These are phyloP conservation scores for Ophiostoma perfectum DNA, from an alignment of 2,329 filamentous ascomycete species.

Conservation along the genomic window DNA sequence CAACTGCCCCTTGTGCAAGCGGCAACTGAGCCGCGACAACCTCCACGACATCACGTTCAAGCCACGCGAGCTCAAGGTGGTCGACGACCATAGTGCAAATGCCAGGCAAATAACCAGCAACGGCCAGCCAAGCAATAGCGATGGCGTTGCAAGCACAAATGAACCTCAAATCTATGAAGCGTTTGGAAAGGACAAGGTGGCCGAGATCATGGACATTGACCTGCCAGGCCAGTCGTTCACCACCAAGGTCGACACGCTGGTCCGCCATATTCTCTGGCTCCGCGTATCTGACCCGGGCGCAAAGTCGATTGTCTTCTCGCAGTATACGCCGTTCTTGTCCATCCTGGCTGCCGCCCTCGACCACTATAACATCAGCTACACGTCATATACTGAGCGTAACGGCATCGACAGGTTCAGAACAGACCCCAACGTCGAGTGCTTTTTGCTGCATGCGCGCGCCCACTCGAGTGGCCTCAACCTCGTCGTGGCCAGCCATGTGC, in stretches of 20 bases:
- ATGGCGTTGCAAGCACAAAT: conserved; percentile 22
- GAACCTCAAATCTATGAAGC: conserved; percentile 62
- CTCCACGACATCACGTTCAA: conserved; percentile 84
- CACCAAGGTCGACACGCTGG: conserved; percentile 81
- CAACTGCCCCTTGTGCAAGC: conserved; percentile 83
- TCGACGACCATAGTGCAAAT: conserved; percentile 33
- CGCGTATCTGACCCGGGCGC: conserved; percentile 76
- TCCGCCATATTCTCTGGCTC: conserved; percentile 79
- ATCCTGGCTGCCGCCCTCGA: conserved; percentile 66
- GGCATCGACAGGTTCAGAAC: conserved; percentile 73
- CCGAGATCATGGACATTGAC: conserved; percentile 76
- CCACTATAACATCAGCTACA: conserved; percentile 66
- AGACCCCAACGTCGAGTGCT: conserved; percentile 69
- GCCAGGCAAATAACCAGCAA: not conserved
- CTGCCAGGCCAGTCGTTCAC: conserved; percentile 70
- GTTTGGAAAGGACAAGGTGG: conserved; percentile 64
- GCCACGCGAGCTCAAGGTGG: conserved; percentile 64
- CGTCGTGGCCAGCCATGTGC: conserved; percentile 88
- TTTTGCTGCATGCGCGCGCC: conserved; percentile 82
- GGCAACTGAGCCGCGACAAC: conserved; percentile 56
- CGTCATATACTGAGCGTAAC: conserved; percentile 60
- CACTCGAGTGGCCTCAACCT: conserved; percentile 87
- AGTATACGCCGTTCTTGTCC: conserved; percentile 69
- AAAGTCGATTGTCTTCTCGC: conserved; percentile 92
- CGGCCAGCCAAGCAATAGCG: conserved; percentile 1